A percentile compares a stretch with the other conserved stretches of the same genome.
phyloP scores from a whole-genome alignment of 306 rosid genomes.

The Dryas alaskensis region DNA sequence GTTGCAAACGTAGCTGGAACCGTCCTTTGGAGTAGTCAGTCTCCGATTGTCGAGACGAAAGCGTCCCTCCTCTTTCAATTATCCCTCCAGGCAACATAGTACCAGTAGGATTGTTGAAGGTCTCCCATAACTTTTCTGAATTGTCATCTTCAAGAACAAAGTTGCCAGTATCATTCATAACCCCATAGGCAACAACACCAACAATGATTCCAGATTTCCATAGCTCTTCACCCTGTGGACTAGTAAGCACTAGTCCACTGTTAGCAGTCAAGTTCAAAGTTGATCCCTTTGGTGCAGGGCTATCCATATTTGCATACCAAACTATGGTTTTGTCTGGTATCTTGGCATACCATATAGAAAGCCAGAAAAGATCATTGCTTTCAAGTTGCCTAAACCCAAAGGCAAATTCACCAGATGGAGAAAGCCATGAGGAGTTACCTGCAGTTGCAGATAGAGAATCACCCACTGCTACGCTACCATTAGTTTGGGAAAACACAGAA shows the following conservation, averaged over 20 bases:
- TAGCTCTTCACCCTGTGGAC: not conserved
- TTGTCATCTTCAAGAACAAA: slow-evolving; percentile 10
- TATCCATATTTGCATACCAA: slow-evolving; percentile 35
- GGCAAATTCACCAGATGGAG: slow-evolving; percentile 45
- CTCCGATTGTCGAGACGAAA: slow-evolving; percentile 35
- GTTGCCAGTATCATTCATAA: slow-evolving; percentile 22
- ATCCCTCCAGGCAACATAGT: slow-evolving; percentile 38
- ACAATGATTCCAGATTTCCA: not conserved
- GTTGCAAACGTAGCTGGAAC: slow-evolving; percentile 13
- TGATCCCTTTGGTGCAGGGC: slow-evolving; percentile 36
- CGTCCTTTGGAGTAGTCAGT: slow-evolving; percentile 26
- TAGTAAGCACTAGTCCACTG: slow-evolving; percentile 3
- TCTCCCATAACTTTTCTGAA: slow-evolving; percentile 23
- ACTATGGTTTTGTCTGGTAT: slow-evolving; percentile 39
- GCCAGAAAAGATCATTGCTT: slow-evolving; percentile 25
- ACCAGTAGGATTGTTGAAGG: slow-evolving; percentile 23
- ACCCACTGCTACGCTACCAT: slow-evolving; percentile 25
- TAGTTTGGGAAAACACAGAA: slow-evolving; percentile 32
- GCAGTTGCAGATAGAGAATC: slow-evolving; percentile 31
- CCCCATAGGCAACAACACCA: slow-evolving; percentile 11
- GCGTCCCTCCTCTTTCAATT: not conserved
- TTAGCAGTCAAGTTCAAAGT: slow-evolving; percentile 1
- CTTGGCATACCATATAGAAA: slow-evolving; percentile 50
- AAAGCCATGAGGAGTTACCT: slow-evolving; percentile 35
- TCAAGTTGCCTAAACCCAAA: slow-evolving; percentile 43